Percentiles rank a stretch among this genome's conserved stretches.
phyloP scores from a whole-genome alignment of 805 yeast genomes.

The Metschnikowia lochheadii region DNA sequence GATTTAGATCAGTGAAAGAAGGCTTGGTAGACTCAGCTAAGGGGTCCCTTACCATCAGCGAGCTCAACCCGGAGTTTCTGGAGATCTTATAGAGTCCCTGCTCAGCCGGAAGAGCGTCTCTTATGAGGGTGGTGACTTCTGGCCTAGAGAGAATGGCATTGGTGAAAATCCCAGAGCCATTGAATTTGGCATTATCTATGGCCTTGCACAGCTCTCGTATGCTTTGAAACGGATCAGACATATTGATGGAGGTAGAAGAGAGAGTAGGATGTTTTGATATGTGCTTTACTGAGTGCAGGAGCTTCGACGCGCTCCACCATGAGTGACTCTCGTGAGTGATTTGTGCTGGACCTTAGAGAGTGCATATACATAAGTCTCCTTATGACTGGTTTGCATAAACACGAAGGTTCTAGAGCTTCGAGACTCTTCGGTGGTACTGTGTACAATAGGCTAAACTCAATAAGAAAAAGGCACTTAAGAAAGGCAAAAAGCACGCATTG shows the following conservation, averaged over 20 bases:
- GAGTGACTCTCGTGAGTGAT: background rate
- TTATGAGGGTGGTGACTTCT: conserved; percentile 50
- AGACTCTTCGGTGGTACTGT: too few species aligned
- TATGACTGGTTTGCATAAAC: too few species aligned
- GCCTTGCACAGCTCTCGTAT: conserved; percentile 27
- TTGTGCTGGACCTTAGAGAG: background rate
- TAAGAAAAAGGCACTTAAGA: too few species aligned
- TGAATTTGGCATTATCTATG: conserved; percentile 43
- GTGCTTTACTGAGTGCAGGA: background rate
- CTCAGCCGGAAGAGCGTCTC: conserved; percentile 56
- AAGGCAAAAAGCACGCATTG: background rate
- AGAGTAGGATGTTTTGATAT: background rate
- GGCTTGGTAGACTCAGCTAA: background rate
- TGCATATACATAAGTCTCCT: background rate
- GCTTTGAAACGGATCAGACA: conserved; percentile 10
- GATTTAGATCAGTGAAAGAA: conserved; percentile 7
- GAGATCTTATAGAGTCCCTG: conserved; percentile 46
- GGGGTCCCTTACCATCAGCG: conserved; percentile 2
- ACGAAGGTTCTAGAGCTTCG: too few species aligned
- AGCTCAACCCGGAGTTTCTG: conserved; percentile 26
- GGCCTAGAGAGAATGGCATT: conserved; percentile 55
- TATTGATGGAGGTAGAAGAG: background rate
- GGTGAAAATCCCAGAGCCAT: conserved; percentile 59
- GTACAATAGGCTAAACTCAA: too few species aligned
- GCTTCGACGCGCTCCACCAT: background rate